Conservation (phyloP, 1,284 basidiomycete species). For the Microstroma glucosiphilum region DNA sequence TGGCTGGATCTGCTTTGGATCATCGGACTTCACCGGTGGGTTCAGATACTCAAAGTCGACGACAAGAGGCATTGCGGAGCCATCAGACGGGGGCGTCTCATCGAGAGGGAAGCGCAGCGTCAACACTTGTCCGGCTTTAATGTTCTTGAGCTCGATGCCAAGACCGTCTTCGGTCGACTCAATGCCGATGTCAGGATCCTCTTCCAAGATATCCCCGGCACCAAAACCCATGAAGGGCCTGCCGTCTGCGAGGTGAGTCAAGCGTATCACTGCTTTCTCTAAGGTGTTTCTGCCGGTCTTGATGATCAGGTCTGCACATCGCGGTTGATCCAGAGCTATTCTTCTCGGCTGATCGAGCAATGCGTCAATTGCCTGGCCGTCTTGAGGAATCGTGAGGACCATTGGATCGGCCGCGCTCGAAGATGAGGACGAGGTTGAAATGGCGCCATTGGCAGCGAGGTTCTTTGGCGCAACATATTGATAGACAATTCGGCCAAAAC, state of each 20-base stretch:
- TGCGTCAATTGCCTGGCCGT: constrained; percentile 29
- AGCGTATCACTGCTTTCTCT: constrained; percentile 18
- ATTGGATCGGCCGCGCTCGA: constrained; percentile 12
- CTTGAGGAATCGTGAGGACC: constrained; percentile 32
- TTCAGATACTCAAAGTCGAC: constrained; percentile 8
- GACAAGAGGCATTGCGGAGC: constrained; percentile 3
- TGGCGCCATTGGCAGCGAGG: neutral
- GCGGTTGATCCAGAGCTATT: constrained; percentile 31
- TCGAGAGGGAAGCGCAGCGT: constrained; percentile 10
- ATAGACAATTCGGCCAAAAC: constrained; percentile 30
- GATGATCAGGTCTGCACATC: constrained; percentile 26
- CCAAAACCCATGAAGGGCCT: constrained; percentile 7
- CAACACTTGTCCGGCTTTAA: neutral
- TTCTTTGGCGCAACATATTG: constrained; percentile 27
- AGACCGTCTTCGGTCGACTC: constrained; percentile 1
- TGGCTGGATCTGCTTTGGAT: constrained; percentile 9
- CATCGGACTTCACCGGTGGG: neutral
- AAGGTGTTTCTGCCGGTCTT: constrained; percentile 29
- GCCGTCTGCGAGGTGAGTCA: constrained; percentile 11
- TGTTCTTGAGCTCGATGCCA: constrained; percentile 8
- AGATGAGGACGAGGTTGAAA: constrained; percentile 9
- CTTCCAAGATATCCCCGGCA: neutral
- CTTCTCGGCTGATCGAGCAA: constrained; percentile 16
- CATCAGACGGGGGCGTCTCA: constrained; percentile 7
- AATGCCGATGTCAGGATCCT: neutral